Conservation (phyloP, 805 yeast species). For the Huiozyma sinensis region DNA sequence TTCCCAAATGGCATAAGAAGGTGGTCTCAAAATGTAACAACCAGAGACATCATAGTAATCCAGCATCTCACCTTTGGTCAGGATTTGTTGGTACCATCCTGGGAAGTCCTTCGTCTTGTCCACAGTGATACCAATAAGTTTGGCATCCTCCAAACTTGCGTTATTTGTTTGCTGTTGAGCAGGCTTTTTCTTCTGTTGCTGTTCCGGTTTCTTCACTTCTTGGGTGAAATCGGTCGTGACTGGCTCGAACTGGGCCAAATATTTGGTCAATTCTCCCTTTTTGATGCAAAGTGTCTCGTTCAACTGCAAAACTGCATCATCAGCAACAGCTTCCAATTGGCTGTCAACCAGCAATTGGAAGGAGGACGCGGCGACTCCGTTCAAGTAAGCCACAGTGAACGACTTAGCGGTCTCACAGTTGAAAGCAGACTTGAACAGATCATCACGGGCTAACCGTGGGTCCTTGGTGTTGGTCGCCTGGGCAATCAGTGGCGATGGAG, state of each 20-base stretch:
- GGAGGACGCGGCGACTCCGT: constrained; percentile 26
- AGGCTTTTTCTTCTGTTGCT: constrained; percentile 12
- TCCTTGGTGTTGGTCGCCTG: constrained; percentile 63
- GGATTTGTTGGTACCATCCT: constrained; percentile 93
- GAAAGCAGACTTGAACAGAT: constrained; percentile 50
- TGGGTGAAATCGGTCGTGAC: constrained; percentile 42
- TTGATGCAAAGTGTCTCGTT: constrained; percentile 18
- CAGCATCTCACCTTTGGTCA: constrained; percentile 95
- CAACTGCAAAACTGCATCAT: constrained; percentile 21
- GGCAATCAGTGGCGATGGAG: constrained; percentile 60
- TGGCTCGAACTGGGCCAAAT: constrained; percentile 34
- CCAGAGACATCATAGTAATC: constrained; percentile 99
- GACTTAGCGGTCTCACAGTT: constrained; percentile 21
- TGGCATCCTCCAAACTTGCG: constrained; percentile 71
- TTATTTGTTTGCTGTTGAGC: constrained; percentile 20
- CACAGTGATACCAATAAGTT: constrained; percentile 90
- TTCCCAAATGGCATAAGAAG: constrained; percentile 93
- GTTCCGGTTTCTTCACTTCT: constrained; percentile 27
- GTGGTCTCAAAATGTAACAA: constrained; percentile 94
- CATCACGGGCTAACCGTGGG: constrained; percentile 81
- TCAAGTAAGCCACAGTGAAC: constrained; percentile 28
- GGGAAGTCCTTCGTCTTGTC: constrained; percentile 89
- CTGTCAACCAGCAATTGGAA: constrained; percentile 23
- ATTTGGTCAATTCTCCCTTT: constrained; percentile 20
- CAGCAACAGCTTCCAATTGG: constrained; percentile 31